Base-by-base conservation (phyloP, 176 grass and related monocot species). In the Oryza meridionalis region DNA sequence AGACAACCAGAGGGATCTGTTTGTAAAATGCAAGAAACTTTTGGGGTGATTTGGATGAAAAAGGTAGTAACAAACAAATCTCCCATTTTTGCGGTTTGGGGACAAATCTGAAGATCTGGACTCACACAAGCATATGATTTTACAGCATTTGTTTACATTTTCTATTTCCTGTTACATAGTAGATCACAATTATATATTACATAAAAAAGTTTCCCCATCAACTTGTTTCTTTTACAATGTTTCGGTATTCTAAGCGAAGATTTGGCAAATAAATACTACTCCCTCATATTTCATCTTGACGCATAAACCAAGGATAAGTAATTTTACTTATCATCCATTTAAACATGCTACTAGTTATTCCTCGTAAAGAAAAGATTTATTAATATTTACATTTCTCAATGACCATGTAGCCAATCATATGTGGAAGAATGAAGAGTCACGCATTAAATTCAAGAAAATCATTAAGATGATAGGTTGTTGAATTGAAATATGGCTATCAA, bases 31-130 rank as follows among this genome's bases (percentile, higher is more conserved):
- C 7, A 14, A 77, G 74, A 67, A 27, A 31, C 6, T 2, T 5
- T 58, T 26, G 70, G 74, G 37, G 65, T 69, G 68, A 27, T n/a
- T 49, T 80, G 47, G 69, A 43, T 69, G n/a, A 4, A 59, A 46
- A 38, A 26, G 32, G 55, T 37, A 37, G 33, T 49, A 53, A 53
- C 83, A 44, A 75, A 85, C 88, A 55, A 81, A 72, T 17, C 5
- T 55, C 51, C 13, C 50, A 6, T 16, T 53, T 53, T 64, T 71
- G 32, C 43, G 38, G 78, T 37, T 72, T 53, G 9, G 59, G 42
- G 65, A 21, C 73, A 78, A 82, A 82, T 82, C 58, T 73, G 27
- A 73, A 14, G 59, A 35, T 71, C 81, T 77, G 38, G 69, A 46
- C 1, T 24, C n/a, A 29, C 24, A 74, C 15, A 43, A n/a, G 50